phyloP scores from a whole-genome alignment of 306 rosid species.

The Dryas alaskensis region DNA sequence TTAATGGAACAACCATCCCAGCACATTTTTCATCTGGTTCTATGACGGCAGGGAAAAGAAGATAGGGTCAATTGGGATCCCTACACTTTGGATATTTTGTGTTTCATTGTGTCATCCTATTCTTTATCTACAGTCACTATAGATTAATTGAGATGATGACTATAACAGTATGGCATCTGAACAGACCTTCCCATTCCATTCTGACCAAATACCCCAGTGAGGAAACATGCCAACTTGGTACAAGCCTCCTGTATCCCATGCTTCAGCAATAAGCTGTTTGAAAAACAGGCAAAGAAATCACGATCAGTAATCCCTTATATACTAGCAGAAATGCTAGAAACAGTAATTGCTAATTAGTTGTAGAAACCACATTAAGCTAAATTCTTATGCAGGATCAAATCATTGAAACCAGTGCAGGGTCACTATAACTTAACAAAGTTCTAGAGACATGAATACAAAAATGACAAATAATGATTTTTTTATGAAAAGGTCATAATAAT shows the following conservation, averaged over 20 bases:
- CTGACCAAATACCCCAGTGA: slow-evolving; percentile 97
- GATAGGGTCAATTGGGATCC: not conserved
- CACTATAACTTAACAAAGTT: not conserved
- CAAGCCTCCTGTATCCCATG: slow-evolving; percentile 97
- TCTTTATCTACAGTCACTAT: not conserved
- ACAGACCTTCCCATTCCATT: slow-evolving; percentile 99
- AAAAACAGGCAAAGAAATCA: slow-evolving; percentile 29
- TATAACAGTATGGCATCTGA: slow-evolving; percentile 23
- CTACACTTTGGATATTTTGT: not conserved
- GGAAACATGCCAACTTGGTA: slow-evolving; percentile 98
- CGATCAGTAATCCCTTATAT: not conserved
- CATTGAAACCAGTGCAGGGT: not conserved
- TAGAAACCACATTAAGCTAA: not conserved
- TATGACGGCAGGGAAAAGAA: not conserved
- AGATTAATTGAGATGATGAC: slow-evolving; percentile 13
- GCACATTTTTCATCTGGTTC: not conserved
- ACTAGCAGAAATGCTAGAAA: not conserved
- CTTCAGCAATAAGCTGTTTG: slow-evolving; percentile 89
- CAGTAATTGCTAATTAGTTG: not conserved
- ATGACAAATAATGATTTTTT: not conserved
- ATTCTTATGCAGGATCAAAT: not conserved
- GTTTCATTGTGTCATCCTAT: not conserved
- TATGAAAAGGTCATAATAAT: not conserved
- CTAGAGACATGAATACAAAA: not conserved
- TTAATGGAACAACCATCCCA: not conserved